phyloP scores from a whole-genome alignment of 768 basidiomycete genomes.

The Russula earlei region DNA sequence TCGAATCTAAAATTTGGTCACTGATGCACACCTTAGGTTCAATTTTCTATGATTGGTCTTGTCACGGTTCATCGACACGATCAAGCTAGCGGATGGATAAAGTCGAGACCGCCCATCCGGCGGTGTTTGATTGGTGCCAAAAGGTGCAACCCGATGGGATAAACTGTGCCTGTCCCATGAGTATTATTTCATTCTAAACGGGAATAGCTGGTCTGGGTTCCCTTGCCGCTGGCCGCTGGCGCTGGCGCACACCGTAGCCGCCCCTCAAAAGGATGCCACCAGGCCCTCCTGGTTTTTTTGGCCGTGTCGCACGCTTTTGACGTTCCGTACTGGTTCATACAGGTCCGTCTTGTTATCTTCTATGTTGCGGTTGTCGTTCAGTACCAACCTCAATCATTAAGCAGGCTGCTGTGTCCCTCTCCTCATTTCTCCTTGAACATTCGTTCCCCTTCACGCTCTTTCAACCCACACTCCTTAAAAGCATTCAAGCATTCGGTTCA shows the following conservation, averaged over 20 bases:
- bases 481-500: neutral
- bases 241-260: no score
- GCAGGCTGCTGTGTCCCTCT: neutral
- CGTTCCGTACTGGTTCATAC: neutral
- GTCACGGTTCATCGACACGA: no score
- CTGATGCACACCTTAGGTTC: no score
- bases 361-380: neutral
- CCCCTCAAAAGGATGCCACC: neutral
- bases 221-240: no score
- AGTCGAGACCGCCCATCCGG: no score
- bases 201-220: neutral
- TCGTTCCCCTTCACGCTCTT: slow-evolving; percentile 2
- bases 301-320: neutral
- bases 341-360: neutral
- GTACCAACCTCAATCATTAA: neutral
- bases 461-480: slow-evolving; percentile 10
- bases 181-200: no score
- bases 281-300: neutral
- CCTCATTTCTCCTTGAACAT: neutral
- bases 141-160: no score
- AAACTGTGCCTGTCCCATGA: no score
- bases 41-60: no score
- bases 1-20: no score
- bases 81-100: no score
- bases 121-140: no score